phyloP scores from a whole-genome alignment of 352 stramenopile genomes.

The Phytophthora cajani region DNA sequence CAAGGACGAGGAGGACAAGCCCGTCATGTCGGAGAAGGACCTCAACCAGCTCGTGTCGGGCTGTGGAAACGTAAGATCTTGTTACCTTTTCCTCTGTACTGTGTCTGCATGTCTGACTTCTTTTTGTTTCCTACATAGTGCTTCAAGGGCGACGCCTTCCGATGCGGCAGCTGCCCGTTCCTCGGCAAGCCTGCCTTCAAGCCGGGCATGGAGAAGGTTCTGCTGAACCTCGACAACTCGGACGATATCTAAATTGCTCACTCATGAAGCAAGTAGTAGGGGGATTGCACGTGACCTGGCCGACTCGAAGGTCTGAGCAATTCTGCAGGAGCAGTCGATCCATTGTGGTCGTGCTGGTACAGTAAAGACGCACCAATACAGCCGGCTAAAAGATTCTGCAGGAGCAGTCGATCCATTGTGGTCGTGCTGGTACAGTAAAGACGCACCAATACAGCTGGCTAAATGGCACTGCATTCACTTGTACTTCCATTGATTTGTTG shows the following conservation, averaged over 20 bases:
- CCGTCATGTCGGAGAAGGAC: constrained; percentile 76
- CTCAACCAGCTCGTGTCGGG: constrained; percentile 80
- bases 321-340: constrained; percentile 15
- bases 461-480: constrained; percentile 27
- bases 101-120: constrained; percentile 4
- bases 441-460: constrained; percentile 30
- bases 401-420: constrained; percentile 17
- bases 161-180: constrained; percentile 96
- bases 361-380: constrained; percentile 34
- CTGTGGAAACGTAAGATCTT: constrained; percentile 77
- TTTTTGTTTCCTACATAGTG: constrained; percentile 71
- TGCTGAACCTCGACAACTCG: constrained; percentile 80
- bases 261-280: neutral
- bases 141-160: constrained; percentile 97
- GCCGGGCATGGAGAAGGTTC: constrained; percentile 87
- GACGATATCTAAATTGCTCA: constrained; percentile 76
- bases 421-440: constrained; percentile 29
- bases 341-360: constrained; percentile 24
- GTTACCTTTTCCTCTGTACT: neutral
- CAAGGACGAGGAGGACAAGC: constrained; percentile 78
- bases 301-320: constrained; percentile 1
- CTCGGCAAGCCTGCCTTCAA: constrained; percentile 97
- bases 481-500: constrained; percentile 20
- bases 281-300: constrained; percentile 4
- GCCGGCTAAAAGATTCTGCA: constrained; percentile 8